Conservation (phyloP, 2,329 filamentous ascomycete species). For the Penicillium hordei region DNA sequence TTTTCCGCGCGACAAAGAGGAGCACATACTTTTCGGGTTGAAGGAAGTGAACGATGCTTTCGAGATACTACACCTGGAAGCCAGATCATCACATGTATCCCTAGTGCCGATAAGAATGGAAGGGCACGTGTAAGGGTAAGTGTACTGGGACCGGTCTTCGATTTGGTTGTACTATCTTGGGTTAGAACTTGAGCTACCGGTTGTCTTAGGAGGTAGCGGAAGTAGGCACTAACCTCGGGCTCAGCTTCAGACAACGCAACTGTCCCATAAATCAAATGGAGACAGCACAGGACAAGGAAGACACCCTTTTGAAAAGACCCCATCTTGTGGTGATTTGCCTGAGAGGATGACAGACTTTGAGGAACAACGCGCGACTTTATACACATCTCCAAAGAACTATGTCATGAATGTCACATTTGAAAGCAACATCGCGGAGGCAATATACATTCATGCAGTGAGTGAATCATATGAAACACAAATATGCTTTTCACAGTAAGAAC, state of each 20-base stretch:
- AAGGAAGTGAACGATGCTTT: neutral
- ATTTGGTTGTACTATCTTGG: neutral
- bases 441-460: slow-evolving; percentile 2
- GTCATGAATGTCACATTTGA: neutral
- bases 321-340: neutral
- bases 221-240: neutral
- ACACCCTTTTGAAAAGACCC: neutral
- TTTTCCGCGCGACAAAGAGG: neutral
- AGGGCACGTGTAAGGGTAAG: neutral
- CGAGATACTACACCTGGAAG: slow-evolving; percentile 1
- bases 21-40: neutral
- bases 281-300: neutral
- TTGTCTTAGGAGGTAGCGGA: neutral
- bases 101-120: neutral
- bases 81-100: slow-evolving; percentile 1
- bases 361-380: neutral
- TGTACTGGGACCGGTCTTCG: neutral
- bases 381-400: neutral
- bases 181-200: neutral
- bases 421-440: neutral
- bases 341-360: neutral
- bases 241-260: neutral
- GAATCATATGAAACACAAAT: slow-evolving; percentile 3
- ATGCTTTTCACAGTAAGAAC: neutral
- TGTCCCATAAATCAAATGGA: neutral